Percentiles rank a stretch among this genome's conserved stretches.
Conservation (phyloP, 345 rosid genomes). For the Acer negundo region DNA sequence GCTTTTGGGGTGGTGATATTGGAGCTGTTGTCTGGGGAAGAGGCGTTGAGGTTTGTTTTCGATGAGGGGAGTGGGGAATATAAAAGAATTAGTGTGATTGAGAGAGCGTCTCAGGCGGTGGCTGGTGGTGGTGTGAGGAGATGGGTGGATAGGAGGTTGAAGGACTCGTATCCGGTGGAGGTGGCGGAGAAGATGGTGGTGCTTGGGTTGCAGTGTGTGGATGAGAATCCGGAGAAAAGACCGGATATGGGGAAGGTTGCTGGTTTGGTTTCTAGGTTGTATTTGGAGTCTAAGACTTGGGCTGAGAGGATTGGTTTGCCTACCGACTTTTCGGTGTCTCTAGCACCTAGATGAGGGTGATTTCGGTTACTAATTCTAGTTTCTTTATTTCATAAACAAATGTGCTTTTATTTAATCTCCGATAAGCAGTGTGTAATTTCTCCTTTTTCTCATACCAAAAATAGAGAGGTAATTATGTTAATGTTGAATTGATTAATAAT, state of each 20-base stretch:
- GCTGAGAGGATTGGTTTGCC: conserved; percentile 38
- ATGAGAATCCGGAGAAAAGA: conserved; percentile 42
- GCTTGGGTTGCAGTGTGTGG: conserved; percentile 57
- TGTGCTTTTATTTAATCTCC: no score
- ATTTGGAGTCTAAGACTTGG: conserved; percentile 52
- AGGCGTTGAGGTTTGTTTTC: conserved; percentile 38
- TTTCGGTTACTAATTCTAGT: neutral
- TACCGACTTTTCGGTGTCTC: conserved; percentile 50
- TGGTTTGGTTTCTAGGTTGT: conserved; percentile 42
- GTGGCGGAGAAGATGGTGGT: conserved; percentile 53
- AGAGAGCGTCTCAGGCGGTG: conserved; percentile 41
- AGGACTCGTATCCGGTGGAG: conserved; percentile 62
- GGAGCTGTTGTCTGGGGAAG: conserved; percentile 54
- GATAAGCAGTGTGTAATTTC: no score
- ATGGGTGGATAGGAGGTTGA: conserved; percentile 61
- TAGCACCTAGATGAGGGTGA: conserved; percentile 54
- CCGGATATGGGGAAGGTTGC: conserved; percentile 57
- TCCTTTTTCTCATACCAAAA: no score
- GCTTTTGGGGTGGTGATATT: conserved; percentile 57
- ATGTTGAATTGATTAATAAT: no score
- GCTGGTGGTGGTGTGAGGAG: conserved; percentile 41
- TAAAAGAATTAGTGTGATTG: conserved; percentile 40
- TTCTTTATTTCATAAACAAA: no score
- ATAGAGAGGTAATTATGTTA: no score
- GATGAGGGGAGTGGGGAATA: conserved; percentile 40